Evolutionary conservation across 345 rosid species (phyloP).

Genomic region (Conringia planisiliqua): DNA sequence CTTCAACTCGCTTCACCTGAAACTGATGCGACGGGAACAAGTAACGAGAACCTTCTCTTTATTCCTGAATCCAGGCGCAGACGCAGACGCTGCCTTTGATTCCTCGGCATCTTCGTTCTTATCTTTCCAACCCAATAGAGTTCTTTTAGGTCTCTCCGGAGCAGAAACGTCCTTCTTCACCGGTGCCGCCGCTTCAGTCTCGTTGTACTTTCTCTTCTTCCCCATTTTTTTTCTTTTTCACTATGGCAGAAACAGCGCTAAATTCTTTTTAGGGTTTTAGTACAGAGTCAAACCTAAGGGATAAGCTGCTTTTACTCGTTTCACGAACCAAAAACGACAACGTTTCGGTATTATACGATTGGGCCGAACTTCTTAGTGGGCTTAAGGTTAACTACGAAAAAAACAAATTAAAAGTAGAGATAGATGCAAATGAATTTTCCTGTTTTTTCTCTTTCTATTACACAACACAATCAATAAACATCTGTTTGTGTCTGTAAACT

Average conservation of each 20-base stretch:
- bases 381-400: not conserved
- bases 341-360: not conserved
- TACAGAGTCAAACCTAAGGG: not conserved
- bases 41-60: constrained; percentile 94
- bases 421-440: not conserved
- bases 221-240: constrained; percentile 40
- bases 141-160: constrained; percentile 65
- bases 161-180: constrained; percentile 49
- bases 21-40: constrained; percentile 91
- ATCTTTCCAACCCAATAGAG: constrained; percentile 86
- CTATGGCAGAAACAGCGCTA: not conserved
- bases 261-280: constrained; percentile 20
- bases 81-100: constrained; percentile 17
- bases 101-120: constrained; percentile 36
- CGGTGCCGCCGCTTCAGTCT: constrained; percentile 42
- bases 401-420: not conserved
- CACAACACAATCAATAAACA: constrained; percentile 22
- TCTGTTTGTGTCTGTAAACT: constrained; percentile 15
- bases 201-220: constrained; percentile 78
- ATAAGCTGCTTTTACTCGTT: constrained; percentile 3
- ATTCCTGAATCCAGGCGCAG: constrained; percentile 53
- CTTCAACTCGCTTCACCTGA: constrained; percentile 44
- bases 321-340: not conserved
- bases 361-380: not conserved
- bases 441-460: not conserved